Percentiles rank a stretch among this genome's conserved stretches.
These are phyloP conservation scores for Lithospermum erythrorhizon DNA, from an alignment of 257 asterid species.

Conservation along the genomic window DNA sequence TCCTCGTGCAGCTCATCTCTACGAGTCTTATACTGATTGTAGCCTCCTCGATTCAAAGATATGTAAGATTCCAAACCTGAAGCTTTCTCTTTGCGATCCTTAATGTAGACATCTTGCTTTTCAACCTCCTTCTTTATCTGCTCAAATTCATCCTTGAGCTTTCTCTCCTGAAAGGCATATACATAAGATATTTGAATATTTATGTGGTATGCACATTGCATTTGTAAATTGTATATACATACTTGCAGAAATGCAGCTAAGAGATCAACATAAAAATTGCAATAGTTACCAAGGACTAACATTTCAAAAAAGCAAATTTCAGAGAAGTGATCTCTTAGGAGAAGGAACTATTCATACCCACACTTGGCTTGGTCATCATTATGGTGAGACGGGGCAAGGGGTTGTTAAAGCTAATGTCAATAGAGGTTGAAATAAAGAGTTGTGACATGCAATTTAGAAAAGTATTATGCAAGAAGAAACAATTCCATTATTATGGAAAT, in stretches of 20 bases:
- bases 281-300: too few species aligned
- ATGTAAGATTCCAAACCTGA: slow-evolving; percentile 46
- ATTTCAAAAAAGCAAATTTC: too few species aligned
- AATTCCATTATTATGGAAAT: too few species aligned
- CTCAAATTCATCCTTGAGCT: slow-evolving; percentile 66
- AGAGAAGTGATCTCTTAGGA: background rate
- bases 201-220: background rate
- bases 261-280: too few species aligned
- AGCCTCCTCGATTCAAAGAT: slow-evolving; percentile 69
- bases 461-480: background rate
- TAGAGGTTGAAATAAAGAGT: background rate
- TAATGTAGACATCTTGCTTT: slow-evolving; percentile 56
- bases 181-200: background rate
- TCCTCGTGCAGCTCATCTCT: slow-evolving; percentile 78
- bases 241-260: too few species aligned
- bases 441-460: background rate
- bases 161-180: slow-evolving; percentile 47
- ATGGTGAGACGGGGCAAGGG: too few species aligned
- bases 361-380: too few species aligned
- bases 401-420: too few species aligned
- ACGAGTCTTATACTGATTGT: slow-evolving; percentile 50
- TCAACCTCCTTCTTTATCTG: slow-evolving; percentile 60
- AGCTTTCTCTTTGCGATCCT: slow-evolving; percentile 57
- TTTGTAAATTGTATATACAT: too few species aligned
- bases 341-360: background rate